Evolutionary conservation across 768 basidiomycete species (phyloP), one percentile per base, ranked within the genome.

Genomic region (Trametes punicea): DNA sequence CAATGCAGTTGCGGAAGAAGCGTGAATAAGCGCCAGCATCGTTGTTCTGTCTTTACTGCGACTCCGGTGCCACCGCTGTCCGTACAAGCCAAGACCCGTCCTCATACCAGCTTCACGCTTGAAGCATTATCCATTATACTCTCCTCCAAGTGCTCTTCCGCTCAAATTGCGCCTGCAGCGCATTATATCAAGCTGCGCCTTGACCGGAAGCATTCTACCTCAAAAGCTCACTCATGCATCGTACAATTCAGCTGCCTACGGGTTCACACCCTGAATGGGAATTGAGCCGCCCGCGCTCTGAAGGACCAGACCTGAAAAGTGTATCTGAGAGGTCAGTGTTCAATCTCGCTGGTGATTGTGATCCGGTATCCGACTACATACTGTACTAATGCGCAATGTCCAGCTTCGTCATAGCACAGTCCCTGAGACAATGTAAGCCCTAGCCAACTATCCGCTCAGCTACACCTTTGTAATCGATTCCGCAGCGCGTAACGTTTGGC

Each of bases 401-500:
- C 48, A 90, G 89, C 67, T 76, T 75, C 52, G 79, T 87, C 7
- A 71, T 90, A 27, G 64, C 82, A 8, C 83, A 83, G 55, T 87
- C 89, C 0, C 70, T 91, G 50, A 82, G 79, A 61, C 88, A 89
- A 78, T 91, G 88, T 85, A 52, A 65, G 71, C 64, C 26, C 6
- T 36, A 3, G 5, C 26, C 15, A n/a, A 6, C 3, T 23, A 16
- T 7, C 25, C 11, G 18, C 39, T 36, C 20, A 53, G 51, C 30
- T 31, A 40, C 54, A 21, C 34, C n/a, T 27, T 46, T 40, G 40
- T 60, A 20, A 56, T 26, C 42, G 4, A 13, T 2, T 26, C 20
- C 23, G 48, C 61, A 90, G 88, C 89, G 26, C 80, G 89, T 36
- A 82, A 88, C 23, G 80, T 78, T 68, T 90, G 87, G 87, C 70